These are phyloP conservation scores for Phaeosphaeria sp. DNA, from an alignment of 2,329 filamentous ascomycete species.

Conservation along the genomic window DNA sequence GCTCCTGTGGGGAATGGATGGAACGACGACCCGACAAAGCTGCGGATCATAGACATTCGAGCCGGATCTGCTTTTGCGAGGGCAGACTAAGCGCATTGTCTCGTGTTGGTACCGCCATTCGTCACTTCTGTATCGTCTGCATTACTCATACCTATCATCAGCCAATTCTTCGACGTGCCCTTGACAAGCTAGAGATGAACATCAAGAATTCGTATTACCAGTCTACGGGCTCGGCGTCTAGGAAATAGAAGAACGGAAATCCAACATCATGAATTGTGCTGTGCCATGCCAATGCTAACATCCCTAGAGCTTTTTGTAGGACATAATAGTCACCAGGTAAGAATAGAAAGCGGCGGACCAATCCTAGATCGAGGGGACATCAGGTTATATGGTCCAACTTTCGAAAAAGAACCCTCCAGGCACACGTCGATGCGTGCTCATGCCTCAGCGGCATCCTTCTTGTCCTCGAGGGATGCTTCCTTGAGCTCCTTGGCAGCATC, in stretches of 20 bases:
- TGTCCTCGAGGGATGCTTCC: conserved; percentile 66
- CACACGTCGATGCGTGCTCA: conserved; percentile 18
- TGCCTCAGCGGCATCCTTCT: conserved; percentile 32
- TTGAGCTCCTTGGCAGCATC: conserved; percentile 67
- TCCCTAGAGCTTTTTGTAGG: conserved; percentile 21
- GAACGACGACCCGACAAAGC: not conserved
- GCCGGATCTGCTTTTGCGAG: conserved; percentile 1
- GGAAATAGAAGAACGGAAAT: conserved; percentile 15
- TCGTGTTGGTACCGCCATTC: not conserved
- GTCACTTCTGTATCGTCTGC: not conserved
- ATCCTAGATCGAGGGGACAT: conserved; percentile 25
- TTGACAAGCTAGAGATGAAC: conserved; percentile 4
- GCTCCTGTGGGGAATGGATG: not conserved
- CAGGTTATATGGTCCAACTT: conserved; percentile 24
- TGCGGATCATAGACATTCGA: not conserved
- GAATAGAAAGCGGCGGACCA: conserved; percentile 22
- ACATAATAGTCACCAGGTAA: conserved; percentile 21
- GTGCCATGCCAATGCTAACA: conserved; percentile 25
- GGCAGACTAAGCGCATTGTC: not conserved
- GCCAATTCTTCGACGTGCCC: not conserved
- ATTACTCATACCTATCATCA: not conserved
- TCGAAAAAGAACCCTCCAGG: conserved; percentile 10
- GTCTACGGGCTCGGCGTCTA: conserved; percentile 27
- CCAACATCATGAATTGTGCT: conserved; percentile 22
- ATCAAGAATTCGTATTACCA: conserved; percentile 24